A percentile compares a stretch with the other conserved stretches of the same genome.
phyloP scores from a whole-genome alignment of 768 basidiomycete species.

The Pisolithus orientalis region DNA sequence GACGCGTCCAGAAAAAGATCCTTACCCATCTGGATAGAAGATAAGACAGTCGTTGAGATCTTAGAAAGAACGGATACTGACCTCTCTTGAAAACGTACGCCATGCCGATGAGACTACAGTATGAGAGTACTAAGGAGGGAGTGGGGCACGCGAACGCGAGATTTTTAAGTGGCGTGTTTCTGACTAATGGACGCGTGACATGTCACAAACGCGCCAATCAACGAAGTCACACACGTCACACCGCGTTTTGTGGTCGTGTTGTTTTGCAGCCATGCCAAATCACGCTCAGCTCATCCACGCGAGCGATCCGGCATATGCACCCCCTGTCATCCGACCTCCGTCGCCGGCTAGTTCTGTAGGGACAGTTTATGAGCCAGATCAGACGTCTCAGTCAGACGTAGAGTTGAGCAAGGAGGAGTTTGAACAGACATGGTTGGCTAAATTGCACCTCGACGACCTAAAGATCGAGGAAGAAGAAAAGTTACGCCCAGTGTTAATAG shows the following conservation, averaged over 20 bases:
- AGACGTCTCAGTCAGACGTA: slow-evolving; percentile 37
- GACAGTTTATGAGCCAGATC: slow-evolving; percentile 41
- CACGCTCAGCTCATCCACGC: slow-evolving; percentile 23
- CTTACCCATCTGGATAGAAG: slow-evolving; percentile 41
- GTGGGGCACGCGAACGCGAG: slow-evolving; percentile 19
- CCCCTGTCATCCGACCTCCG: slow-evolving; percentile 39
- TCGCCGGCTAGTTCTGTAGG: slow-evolving; percentile 44
- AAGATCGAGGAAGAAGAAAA: slow-evolving; percentile 33
- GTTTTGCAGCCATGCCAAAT: slow-evolving; percentile 21
- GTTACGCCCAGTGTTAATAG: slow-evolving; percentile 27
- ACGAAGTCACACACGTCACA: slow-evolving; percentile 22
- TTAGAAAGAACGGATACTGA: slow-evolving; percentile 20
- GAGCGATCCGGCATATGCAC: slow-evolving; percentile 35
- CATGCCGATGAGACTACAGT: slow-evolving; percentile 24
- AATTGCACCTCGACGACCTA: slow-evolving; percentile 29
- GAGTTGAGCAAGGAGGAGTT: slow-evolving; percentile 34
- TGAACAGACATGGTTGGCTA: slow-evolving; percentile 28
- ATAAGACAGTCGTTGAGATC: slow-evolving; percentile 6
- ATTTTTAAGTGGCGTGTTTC: slow-evolving; percentile 24
- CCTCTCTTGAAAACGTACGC: slow-evolving; percentile 56
- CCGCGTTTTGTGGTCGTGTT: slow-evolving; percentile 18
- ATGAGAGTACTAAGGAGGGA: slow-evolving; percentile 7
- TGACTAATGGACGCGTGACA: slow-evolving; percentile 18
- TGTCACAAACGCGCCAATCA: slow-evolving; percentile 27
- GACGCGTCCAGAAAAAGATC: slow-evolving; percentile 19